Percentiles rank a stretch among this genome's conserved stretches.
Evolutionary conservation across 371 early-diverging fungal species (phyloP).

Genomic region (Furculomyces boomerangus): DNA sequence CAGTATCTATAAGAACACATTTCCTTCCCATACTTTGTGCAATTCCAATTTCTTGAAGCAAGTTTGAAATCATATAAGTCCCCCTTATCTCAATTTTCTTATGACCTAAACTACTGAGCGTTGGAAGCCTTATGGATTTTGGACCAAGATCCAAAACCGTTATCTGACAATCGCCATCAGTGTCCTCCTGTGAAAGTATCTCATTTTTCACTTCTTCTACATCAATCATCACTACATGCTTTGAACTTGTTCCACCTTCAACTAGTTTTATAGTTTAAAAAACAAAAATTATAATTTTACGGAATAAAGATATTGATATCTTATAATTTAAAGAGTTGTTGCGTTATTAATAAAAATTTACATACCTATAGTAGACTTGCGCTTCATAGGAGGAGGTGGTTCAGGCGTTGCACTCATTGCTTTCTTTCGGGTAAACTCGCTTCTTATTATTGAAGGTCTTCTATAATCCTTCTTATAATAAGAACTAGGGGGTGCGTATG

Average conservation of each 20-base stretch:
- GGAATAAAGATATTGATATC: too few relatives aligned
- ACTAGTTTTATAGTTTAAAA: too few relatives aligned
- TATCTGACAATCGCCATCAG: constrained; percentile 86
- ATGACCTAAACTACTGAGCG: constrained; percentile 73
- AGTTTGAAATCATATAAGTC: constrained; percentile 82
- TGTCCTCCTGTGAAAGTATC: constrained; percentile 85
- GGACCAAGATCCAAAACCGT: constrained; percentile 86
- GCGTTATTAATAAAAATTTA: too few relatives aligned
- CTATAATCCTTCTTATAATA: too few relatives aligned
- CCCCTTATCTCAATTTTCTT: constrained; percentile 79
- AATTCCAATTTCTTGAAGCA: constrained; percentile 84
- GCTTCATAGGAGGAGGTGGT: too few relatives aligned
- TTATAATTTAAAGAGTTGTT: too few relatives aligned
- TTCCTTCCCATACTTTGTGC: constrained; percentile 74
- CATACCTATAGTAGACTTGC: too few relatives aligned
- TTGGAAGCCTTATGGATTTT: constrained; percentile 70
- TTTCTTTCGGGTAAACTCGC: too few relatives aligned
- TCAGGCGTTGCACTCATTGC: too few relatives aligned
- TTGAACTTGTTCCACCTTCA: not conserved
- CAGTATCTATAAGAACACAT: constrained; percentile 71
- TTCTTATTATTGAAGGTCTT: too few relatives aligned
- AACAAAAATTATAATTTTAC: too few relatives aligned
- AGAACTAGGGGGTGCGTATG: too few relatives aligned
- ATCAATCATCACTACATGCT: constrained; percentile 28
- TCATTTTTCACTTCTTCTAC: constrained; percentile 62